Evolutionary conservation across 129 eudicot species (phyloP).

Genomic region (Arctium minus): DNA sequence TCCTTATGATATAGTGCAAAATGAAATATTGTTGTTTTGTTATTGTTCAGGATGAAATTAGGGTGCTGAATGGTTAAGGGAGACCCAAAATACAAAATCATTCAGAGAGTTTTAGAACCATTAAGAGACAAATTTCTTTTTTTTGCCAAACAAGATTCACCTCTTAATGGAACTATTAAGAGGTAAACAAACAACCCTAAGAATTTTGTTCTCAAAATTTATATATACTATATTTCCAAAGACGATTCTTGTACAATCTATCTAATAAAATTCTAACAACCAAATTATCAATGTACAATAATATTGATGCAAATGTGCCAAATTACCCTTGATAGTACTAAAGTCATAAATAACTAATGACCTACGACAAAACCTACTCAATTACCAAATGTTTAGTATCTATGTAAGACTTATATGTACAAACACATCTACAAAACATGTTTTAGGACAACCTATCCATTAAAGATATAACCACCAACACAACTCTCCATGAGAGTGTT

Average conservation of each 20-base stretch:
- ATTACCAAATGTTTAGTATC: conserved; percentile 9
- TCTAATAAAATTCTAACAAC: not conserved
- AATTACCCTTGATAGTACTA: not conserved
- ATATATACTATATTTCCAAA: not conserved
- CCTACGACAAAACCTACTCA: conserved; percentile 13
- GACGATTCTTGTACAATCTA: not conserved
- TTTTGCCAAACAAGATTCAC: too few species aligned
- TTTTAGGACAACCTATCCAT: conserved; percentile 30
- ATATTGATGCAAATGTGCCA: not conserved
- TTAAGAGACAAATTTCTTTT: too few species aligned
- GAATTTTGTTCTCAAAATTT: not conserved
- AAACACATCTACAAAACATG: not conserved
- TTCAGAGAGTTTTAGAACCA: too few species aligned
- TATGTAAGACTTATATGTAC: not conserved
- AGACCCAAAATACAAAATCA: too few species aligned
- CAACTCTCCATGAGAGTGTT: not conserved
- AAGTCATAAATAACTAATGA: conserved; percentile 10
- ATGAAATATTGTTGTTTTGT: too few species aligned
- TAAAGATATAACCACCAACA: not conserved
- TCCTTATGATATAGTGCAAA: too few species aligned
- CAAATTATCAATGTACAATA: not conserved
- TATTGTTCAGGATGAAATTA: too few species aligned
- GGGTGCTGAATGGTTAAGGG: too few species aligned
- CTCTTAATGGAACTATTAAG: too few species aligned
- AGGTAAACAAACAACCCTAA: too few species aligned